Conservation (phyloP, 805 yeast genomes). For the Hanseniaspora mollemarum region DNA sequence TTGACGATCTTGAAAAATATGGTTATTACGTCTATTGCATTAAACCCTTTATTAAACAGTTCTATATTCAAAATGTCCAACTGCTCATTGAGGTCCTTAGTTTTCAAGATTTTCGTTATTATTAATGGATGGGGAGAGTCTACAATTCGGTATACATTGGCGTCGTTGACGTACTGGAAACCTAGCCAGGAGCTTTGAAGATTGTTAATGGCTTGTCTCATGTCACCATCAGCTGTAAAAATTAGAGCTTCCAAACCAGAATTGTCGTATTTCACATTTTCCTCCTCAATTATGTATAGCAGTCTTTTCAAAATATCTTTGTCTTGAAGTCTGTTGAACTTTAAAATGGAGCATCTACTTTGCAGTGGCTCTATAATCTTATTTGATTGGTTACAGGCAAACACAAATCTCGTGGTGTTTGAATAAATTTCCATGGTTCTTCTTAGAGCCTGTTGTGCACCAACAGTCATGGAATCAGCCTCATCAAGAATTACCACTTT, state of each 20-base stretch:
- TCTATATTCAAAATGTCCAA: slow-evolving; percentile 46
- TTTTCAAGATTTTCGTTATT: slow-evolving; percentile 56
- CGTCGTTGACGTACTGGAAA: slow-evolving; percentile 78
- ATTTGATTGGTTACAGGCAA: slow-evolving; percentile 89
- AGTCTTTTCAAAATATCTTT: slow-evolving; percentile 73
- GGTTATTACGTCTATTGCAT: slow-evolving; percentile 84
- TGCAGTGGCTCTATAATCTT: slow-evolving; percentile 95
- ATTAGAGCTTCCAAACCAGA: slow-evolving; percentile 89
- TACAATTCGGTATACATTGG: slow-evolving; percentile 87
- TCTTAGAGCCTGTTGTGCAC: slow-evolving; percentile 89
- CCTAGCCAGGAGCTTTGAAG: slow-evolving; percentile 91
- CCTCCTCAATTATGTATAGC: slow-evolving; percentile 60
- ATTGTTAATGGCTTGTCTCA: slow-evolving; percentile 96
- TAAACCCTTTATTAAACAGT: slow-evolving; percentile 83
- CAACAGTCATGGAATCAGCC: slow-evolving; percentile 94
- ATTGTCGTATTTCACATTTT: slow-evolving; percentile 58
- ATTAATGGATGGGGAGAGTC: slow-evolving; percentile 93
- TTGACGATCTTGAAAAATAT: slow-evolving; percentile 84
- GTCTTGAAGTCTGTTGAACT: slow-evolving; percentile 71
- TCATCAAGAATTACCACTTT: slow-evolving; percentile 89
- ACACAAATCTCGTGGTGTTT: slow-evolving; percentile 94
- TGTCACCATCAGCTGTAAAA: slow-evolving; percentile 95
- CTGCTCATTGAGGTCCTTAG: slow-evolving; percentile 51
- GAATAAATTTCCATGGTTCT: slow-evolving; percentile 93
- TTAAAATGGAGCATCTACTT: slow-evolving; percentile 86